Base-by-base conservation (phyloP, 345 rosid species). In the Anastatica hierochuntica region DNA sequence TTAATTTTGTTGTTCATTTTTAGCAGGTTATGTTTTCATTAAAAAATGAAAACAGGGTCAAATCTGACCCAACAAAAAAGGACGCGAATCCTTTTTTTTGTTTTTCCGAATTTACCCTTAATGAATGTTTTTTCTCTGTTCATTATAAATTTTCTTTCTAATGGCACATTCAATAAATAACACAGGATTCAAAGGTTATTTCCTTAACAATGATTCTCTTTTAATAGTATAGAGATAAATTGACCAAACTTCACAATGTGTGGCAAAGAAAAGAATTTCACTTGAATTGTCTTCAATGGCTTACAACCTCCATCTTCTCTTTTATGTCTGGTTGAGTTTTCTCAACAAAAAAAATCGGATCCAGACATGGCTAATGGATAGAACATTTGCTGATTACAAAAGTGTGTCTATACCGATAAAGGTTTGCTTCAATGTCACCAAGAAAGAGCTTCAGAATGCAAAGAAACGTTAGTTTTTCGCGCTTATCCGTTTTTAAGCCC, bases 251-350 rank as follows among this genome's bases (percentile, higher is more conserved):
- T 43, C 26, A 61, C 51, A 50, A 11, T 18, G 40, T 37, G 30
- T 16, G 55, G 38, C 44, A 62, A 30, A 60, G 27, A 39, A 76
- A 33, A 48, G 43, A 44, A 15, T 36, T 18, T 69, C 30, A 56
- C 77, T 36, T 63, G 27, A 6, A 23, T 27, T 13, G 15, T 38
- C 47, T 58, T 14, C 43, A 34, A 4, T 43, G 33, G 13, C 19
- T 7, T 60, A 10, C 6, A 29, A 38, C 5, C 43, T 43, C 29
- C 45, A 62, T 35, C 46, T 43, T 23, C 45, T 24, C 20, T 51
- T 37, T 33, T 16, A 15, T 35, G 38, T 6, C 57, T 67, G 30
- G 53, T 57, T 26, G 53, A 70, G 10, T 55, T 67, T 48, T 63
- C 67, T 3, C 53, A n/a, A n/a, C n/a, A n/a, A n/a, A n/a, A 60